These are phyloP conservation scores for Puccinia novopanici DNA, from an alignment of 1,284 basidiomycete species.

Conservation along the genomic window DNA sequence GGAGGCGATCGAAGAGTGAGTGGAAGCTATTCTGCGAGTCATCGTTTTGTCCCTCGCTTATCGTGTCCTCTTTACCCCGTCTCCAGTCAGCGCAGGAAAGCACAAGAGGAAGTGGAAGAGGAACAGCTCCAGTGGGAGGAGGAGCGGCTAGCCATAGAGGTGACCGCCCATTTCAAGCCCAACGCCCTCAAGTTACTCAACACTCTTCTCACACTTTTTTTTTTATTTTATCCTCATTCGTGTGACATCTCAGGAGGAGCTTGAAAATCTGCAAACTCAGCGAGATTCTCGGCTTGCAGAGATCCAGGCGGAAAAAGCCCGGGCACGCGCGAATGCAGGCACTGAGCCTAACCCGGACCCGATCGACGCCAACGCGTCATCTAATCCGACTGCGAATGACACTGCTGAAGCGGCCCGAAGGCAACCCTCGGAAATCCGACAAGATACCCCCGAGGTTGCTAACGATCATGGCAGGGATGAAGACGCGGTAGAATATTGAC, in stretches of 20 bases:
- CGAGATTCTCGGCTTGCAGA: constrained; percentile 34
- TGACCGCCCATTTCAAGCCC: background rate
- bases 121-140: constrained; percentile 26
- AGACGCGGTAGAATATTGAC: constrained; percentile 44
- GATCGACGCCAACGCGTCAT: background rate
- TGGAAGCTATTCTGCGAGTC: background rate
- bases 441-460: constrained; percentile 31
- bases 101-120: constrained; percentile 35
- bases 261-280: constrained; percentile 19
- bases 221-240: background rate
- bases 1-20: constrained; percentile 48
- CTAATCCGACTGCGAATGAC: background rate
- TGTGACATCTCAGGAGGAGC: constrained; percentile 5
- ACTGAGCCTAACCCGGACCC: background rate
- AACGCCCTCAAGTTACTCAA: background rate
- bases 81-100: constrained; percentile 39
- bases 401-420: background rate
- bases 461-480: constrained; percentile 39
- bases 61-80: background rate
- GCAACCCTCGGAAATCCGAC: constrained; percentile 22
- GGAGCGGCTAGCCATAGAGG: constrained; percentile 37
- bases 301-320: constrained; percentile 41
- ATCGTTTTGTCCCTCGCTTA: background rate
- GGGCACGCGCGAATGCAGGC: background rate
- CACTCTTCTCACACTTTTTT: background rate